Base-by-base conservation (phyloP, 495 filamentous ascomycete genomes). In the Letharia columbiana region DNA sequence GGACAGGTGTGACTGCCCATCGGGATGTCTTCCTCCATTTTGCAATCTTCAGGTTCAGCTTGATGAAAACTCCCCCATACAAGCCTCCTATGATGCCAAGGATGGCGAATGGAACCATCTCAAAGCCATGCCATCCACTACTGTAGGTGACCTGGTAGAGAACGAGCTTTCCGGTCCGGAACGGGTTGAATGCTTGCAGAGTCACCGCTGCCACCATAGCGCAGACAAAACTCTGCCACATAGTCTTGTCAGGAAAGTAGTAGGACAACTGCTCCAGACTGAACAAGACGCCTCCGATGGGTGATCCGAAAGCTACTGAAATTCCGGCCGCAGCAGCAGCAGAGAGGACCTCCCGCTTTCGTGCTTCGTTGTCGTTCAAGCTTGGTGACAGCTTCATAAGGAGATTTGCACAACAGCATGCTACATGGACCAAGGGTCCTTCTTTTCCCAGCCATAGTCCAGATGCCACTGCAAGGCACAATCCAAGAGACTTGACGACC, bases 141-240 rank as follows among this genome's bases (percentile, higher is more conserved):
- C 87, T 91, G 76, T 98, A 98, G 12, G 89, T 96, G 69, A 98
- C 93, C 75, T 98, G 92, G 76, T 97, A 98, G 23, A 98, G 78
- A 61, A 98, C 94, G 63, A 98, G 87, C 72, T 98, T 97, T 28
- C 95, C 94, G 5, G 93, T 96, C 50, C 94, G 84, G 75, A 98
- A 98, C 17, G 94, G 94, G 73, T 98, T 92, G 64, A 96, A 83
- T 40, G 90, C 90, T 74, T 98, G 93, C 39, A 98, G 77, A 20
- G 91, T 91, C 12, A 98, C 91, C 20, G 95, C 92, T 20, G 94
- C 94, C 15, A 96, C 89, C 92, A 98, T 98, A 71, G 94, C 94
- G 71, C 93, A 96, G 23, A 98, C 94, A 77, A 98, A 98, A 73
- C 91, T 96, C 73, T 97, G 93, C 94, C 94, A 98, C 94, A 98